Conservation (phyloP, 2,329 filamentous ascomycete species). For the Beauveria varroae region DNA sequence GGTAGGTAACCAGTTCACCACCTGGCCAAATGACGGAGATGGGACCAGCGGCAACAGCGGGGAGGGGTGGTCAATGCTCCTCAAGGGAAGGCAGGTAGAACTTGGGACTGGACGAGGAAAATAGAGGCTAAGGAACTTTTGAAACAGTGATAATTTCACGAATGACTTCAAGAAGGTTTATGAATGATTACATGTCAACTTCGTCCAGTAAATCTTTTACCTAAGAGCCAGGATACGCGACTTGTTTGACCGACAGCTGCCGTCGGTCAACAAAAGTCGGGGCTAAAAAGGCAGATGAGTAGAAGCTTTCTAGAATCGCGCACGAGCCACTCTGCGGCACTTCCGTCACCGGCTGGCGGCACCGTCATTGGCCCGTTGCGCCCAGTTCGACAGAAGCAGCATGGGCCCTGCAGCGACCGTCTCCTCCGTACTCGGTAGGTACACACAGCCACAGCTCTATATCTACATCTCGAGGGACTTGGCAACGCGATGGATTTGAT, state of each 20-base stretch:
- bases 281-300: constrained; percentile 7
- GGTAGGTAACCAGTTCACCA: neutral
- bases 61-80: constrained; percentile 11
- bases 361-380: constrained; percentile 7
- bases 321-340: constrained; percentile 16
- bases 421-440: neutral
- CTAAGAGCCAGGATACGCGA: neutral
- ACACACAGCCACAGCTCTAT: neutral
- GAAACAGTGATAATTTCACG: neutral
- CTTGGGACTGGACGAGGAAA: neutral
- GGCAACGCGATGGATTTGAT: too few relatives aligned
- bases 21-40: constrained; percentile 11
- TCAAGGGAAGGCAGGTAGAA: neutral
- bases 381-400: constrained; percentile 1
- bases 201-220: neutral
- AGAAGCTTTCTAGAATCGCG: constrained; percentile 23
- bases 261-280: constrained; percentile 4
- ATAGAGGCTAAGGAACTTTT: neutral
- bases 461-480: too few relatives aligned
- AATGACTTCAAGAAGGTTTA: too few relatives aligned
- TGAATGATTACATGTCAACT: neutral
- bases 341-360: constrained; percentile 6
- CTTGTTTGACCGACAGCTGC: neutral
- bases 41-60: constrained; percentile 8
- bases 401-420: neutral